phyloP scores from a whole-genome alignment of 1,139 yeast genomes.

The Diutina mesorugosa region DNA sequence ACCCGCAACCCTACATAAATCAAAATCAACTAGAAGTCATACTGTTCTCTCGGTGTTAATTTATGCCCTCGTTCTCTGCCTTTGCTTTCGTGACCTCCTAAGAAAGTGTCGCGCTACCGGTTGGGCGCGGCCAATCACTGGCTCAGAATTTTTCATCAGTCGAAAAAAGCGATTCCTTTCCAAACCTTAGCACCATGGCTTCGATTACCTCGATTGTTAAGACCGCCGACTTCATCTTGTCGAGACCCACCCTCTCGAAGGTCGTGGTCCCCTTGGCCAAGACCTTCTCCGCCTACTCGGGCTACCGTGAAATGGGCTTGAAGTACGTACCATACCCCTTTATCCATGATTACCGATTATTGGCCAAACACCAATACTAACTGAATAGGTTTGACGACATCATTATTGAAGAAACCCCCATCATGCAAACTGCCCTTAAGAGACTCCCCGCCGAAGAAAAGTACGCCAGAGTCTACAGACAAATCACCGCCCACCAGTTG shows the following conservation, averaged over 20 bases:
- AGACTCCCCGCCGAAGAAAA: slow-evolving; percentile 78
- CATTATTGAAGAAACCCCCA: slow-evolving; percentile 75
- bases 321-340: slow-evolving; percentile 25
- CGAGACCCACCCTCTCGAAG: slow-evolving; percentile 67
- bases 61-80: no score
- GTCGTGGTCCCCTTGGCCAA: slow-evolving; percentile 71
- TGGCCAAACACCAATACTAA: slow-evolving; percentile 8
- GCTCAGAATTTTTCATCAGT: neutral
- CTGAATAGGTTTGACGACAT: slow-evolving; percentile 60
- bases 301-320: slow-evolving; percentile 89
- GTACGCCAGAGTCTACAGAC: slow-evolving; percentile 87
- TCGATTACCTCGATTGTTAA: slow-evolving; percentile 75
- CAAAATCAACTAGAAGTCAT: neutral
- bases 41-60: no score
- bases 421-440: slow-evolving; percentile 73
- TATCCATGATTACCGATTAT: neutral
- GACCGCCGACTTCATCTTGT: slow-evolving; percentile 68
- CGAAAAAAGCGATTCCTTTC: neutral
- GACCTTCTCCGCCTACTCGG: slow-evolving; percentile 60
- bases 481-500: slow-evolving; percentile 83
- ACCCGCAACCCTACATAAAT: neutral
- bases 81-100: neutral
- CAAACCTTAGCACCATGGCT: slow-evolving; percentile 31
- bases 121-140: neutral
- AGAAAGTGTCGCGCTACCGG: neutral